Evolutionary conservation across 2,329 filamentous ascomycete genomes (phyloP).

Genomic region (Calonectria leucothoes): DNA sequence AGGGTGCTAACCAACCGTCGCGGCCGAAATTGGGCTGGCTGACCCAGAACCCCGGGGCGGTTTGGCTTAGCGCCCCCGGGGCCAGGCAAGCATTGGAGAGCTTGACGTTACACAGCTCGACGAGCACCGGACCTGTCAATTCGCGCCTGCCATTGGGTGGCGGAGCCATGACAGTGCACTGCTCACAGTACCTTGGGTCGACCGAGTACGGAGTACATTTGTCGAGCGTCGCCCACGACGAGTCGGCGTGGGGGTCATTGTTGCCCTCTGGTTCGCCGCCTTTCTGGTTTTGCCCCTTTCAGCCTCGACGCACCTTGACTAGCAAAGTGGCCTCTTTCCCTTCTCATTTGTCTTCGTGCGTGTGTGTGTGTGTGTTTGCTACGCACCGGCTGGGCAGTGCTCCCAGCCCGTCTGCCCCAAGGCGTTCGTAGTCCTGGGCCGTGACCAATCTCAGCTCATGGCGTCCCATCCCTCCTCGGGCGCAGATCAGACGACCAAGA

Average conservation of each 20-base stretch:
- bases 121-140: conserved; percentile 28
- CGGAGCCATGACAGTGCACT: not conserved
- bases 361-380: not conserved
- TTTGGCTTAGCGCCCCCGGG: not conserved
- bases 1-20: conserved; percentile 7
- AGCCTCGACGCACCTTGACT: not conserved
- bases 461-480: conserved; percentile 6
- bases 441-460: conserved; percentile 21
- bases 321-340: not conserved
- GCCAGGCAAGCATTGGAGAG: not conserved
- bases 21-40: conserved; percentile 12
- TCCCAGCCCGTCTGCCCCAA: conserved; percentile 10
- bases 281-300: conserved; percentile 5
- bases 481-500: conserved; percentile 37
- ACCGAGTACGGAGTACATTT: not conserved
- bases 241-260: conserved; percentile 31
- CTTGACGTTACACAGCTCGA: conserved; percentile 30
- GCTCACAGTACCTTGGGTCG: not conserved
- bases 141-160: conserved; percentile 30
- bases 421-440: conserved; percentile 9
- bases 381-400: not conserved
- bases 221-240: conserved; percentile 3
- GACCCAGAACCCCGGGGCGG: conserved; percentile 22
- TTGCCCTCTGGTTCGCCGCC: not conserved
- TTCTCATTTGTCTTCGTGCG: not conserved